Percentiles rank a stretch among this genome's conserved stretches.
These are phyloP conservation scores for Xylaria sp. DNA, from an alignment of 2,329 filamentous ascomycete genomes.

Conservation along the genomic window DNA sequence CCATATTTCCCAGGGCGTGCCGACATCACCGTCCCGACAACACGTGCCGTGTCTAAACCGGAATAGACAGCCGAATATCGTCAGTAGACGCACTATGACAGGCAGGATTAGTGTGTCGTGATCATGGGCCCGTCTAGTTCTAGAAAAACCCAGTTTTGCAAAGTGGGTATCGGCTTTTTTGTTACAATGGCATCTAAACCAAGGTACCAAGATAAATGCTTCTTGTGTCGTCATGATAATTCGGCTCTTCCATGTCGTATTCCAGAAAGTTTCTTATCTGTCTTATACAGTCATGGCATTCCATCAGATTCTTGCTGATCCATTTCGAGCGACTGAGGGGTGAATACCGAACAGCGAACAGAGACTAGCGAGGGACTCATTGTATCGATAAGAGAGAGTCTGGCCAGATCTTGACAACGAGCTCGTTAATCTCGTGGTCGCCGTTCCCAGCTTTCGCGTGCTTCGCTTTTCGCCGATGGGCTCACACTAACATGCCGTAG, in stretches of 20 bases:
- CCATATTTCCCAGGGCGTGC: conserved; percentile 4
- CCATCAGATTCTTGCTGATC: background rate
- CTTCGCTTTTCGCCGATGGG: conserved; percentile 29
- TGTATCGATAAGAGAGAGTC: background rate
- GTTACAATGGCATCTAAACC: conserved; percentile 2
- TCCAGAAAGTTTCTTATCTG: too few relatives aligned
- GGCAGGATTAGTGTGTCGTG: background rate
- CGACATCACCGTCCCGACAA: conserved; percentile 10
- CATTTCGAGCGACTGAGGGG: background rate
- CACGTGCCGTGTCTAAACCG: conserved; percentile 11
- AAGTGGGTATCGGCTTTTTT: conserved; percentile 20
- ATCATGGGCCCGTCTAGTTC: background rate
- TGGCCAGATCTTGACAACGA: background rate
- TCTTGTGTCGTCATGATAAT: background rate
- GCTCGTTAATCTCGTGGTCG: conserved; percentile 7
- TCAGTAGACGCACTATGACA: background rate
- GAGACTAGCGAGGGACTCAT: background rate
- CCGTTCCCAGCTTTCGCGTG: conserved; percentile 1
- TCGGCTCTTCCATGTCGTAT: background rate
- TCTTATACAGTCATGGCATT: background rate
- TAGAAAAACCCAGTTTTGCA: conserved; percentile 15
- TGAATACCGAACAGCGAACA: background rate
- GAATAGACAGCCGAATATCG: background rate
- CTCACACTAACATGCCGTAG: background rate
- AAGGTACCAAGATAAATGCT: background rate